Evolutionary conservation across 73 alveolate species (phyloP).

Genomic region (Stentor coeruleus): DNA sequence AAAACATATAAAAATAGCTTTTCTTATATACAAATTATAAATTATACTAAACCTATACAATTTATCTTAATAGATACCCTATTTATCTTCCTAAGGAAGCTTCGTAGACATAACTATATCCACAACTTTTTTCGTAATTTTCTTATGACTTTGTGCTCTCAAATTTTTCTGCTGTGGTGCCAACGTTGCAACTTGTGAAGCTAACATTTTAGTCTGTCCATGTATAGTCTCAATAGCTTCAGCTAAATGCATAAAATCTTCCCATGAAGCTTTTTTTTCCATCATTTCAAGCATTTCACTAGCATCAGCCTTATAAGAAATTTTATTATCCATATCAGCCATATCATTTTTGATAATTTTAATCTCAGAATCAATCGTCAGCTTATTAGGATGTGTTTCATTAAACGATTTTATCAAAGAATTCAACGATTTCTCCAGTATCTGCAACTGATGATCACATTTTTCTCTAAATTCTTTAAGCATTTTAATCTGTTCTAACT

Average conservation of each 20-base stretch:
- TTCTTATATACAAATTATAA: too few species aligned
- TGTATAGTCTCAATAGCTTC: conserved; percentile 13
- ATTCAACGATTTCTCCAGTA: not conserved
- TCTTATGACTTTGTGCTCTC: not conserved
- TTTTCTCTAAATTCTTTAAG: not conserved
- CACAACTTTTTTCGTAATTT: not conserved
- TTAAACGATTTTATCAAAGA: not conserved
- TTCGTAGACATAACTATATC: not conserved
- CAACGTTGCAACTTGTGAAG: not conserved
- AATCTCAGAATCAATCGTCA: not conserved
- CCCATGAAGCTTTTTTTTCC: conserved; percentile 6
- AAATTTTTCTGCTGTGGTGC: not conserved
- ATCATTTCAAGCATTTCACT: not conserved
- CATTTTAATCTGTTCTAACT: not conserved
- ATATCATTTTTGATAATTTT: not conserved
- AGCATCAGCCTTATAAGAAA: not conserved
- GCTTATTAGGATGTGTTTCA: not conserved
- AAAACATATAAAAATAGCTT: too few species aligned
- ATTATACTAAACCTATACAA: too few species aligned
- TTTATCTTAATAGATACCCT: too few species aligned
- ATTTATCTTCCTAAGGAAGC: not conserved
- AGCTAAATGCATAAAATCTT: not conserved
- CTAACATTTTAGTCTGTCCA: not conserved
- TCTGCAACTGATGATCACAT: not conserved
- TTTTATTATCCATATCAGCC: not conserved